Percentiles rank a stretch among this genome's conserved stretches.
These are phyloP conservation scores for Fragaria vesca DNA, from an alignment of 306 rosid species.

Conservation along the genomic window DNA sequence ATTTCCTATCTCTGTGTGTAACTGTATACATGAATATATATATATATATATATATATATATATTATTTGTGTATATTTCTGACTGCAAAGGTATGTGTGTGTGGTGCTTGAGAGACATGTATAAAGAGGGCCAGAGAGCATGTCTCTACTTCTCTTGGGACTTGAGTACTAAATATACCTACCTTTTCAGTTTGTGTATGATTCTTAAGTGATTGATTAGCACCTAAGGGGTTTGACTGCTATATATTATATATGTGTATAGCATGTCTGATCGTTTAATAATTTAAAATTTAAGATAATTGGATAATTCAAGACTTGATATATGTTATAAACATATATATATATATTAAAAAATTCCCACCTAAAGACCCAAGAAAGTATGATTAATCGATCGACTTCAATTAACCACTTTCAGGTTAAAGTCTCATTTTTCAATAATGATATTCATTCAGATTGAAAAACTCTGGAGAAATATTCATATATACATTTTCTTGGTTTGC, in stretches of 20 bases:
- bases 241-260: no score
- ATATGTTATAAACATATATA: no score
- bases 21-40: background rate
- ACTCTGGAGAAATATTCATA: no score
- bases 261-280: no score
- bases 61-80: background rate
- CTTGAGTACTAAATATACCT: conserved; percentile 15
- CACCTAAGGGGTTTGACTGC: no score
- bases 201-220: background rate
- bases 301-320: no score
- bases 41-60: background rate
- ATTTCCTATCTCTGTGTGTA: background rate
- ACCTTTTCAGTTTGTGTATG: background rate
- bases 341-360: no score
- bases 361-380: background rate
- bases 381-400: background rate
- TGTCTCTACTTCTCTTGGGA: conserved; percentile 11
- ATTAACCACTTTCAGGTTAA: background rate
- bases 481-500: background rate
- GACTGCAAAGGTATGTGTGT: background rate
- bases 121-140: conserved; percentile 12
- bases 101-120: conserved; percentile 16
- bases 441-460: background rate
- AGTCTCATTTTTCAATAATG: background rate
- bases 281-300: no score